Evolutionary conservation across 169 alveolate genomes (phyloP), one percentile per base, ranked within the genome.

Genomic region (Babesia bigemina): DNA sequence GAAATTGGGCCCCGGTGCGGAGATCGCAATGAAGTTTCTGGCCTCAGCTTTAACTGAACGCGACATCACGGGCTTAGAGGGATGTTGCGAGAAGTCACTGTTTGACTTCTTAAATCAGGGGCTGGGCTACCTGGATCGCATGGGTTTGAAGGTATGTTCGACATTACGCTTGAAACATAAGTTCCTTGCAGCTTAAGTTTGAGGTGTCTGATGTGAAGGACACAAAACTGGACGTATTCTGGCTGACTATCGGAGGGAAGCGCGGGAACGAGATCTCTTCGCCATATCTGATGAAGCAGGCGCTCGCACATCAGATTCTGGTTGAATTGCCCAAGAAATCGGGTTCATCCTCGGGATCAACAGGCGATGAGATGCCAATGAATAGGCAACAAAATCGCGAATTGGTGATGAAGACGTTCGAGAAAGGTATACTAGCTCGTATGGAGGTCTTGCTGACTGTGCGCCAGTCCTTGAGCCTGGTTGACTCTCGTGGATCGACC

Each of bases 231-330:
- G 85, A 75, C 36, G 36, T n/a, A 9, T 75, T 75, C 63, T 44
- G 47, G 53, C 36, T 75, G 53, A 75, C 85, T 11, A 75, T 75
- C 28, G 85, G 85, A 10, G 85, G 85, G 19, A 60, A 58, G 48
- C 85, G 85, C 28, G 78, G 61, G 2, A 72, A 65, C 62, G 44
- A 26, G 11, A 39, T 75, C 10, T 21, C 22, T 4, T 10, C 56
- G 28, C 69, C 71, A 11, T 67, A 22, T 19, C 21, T 75, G 19
- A 47, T 63, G 63, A 75, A 63, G 72, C 70, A 61, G 39, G 76
- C 79, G 24, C 45, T 61, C 3, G 77, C 65, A 7, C 76, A 75
- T 63, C 85, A 61, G 70, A 63, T 75, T 11, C 28, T 75, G 47
- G 63, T 75, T 29, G 14, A 55, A 10, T 19, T 57, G 16, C 84